A percentile compares a stretch with the other conserved stretches of the same genome.
These are phyloP conservation scores for Coemansia sp. DNA, from an alignment of 192 early-diverging fungal genomes.

Conservation along the genomic window DNA sequence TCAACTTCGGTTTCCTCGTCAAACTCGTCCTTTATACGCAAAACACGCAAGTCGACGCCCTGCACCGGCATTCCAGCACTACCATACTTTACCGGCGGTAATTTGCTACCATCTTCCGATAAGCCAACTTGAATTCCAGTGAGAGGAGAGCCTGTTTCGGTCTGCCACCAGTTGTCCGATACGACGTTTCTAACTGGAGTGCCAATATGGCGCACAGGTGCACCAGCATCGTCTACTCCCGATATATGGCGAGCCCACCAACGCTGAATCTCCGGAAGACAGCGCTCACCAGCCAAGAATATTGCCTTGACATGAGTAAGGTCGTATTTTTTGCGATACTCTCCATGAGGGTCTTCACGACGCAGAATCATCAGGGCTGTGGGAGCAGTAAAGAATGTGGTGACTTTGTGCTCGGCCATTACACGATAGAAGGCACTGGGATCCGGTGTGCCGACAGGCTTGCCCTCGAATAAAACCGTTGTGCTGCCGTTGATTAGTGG, in stretches of 20 bases:
- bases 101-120: conserved; percentile 22
- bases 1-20: conserved; percentile 43
- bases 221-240: conserved; percentile 21
- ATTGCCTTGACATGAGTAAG: conserved; percentile 61
- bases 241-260: conserved; percentile 44
- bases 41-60: conserved; percentile 71
- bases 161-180: conserved; percentile 89
- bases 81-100: conserved; percentile 59
- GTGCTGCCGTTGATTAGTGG: conserved; percentile 75
- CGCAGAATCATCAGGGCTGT: conserved; percentile 77
- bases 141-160: conserved; percentile 82
- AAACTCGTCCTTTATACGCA: conserved; percentile 56
- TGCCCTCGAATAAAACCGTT: conserved; percentile 84
- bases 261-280: conserved; percentile 71
- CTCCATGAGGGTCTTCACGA: conserved; percentile 70
- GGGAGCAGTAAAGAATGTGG: conserved; percentile 76
- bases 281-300: conserved; percentile 81
- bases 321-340: conserved; percentile 57
- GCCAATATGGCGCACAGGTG: conserved; percentile 2
- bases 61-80: conserved; percentile 77
- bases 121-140: conserved; percentile 67
- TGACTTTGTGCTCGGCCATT: conserved; percentile 71
- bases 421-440: conserved; percentile 77
- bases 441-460: conserved; percentile 77
- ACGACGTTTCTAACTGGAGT: conserved; percentile 43